These are phyloP conservation scores for Diospyros lotus DNA, from an alignment of 148 eudicot genomes.

Conservation along the genomic window DNA sequence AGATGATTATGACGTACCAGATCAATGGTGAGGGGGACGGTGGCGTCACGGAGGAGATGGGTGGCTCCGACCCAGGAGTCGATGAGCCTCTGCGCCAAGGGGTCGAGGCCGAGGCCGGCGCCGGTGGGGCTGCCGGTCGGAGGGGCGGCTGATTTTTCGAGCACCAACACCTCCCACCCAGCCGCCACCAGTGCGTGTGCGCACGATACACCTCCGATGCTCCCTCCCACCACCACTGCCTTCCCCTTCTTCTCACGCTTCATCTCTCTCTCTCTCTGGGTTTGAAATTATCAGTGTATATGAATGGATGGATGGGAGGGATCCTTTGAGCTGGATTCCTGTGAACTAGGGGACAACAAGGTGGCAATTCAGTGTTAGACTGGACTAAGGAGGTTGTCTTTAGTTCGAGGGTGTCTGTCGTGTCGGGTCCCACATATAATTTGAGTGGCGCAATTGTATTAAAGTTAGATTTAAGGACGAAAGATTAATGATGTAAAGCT, in stretches of 20 bases:
- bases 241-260: constrained; percentile 20
- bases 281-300: too few species aligned
- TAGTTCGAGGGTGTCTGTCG: too few species aligned
- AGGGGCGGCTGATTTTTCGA: constrained; percentile 58
- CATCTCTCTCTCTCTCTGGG: constrained; percentile 3
- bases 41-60: constrained; percentile 26
- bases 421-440: too few species aligned
- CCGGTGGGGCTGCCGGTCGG: constrained; percentile 70
- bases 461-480: too few species aligned
- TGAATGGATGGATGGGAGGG: too few species aligned
- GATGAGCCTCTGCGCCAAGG: constrained; percentile 39
- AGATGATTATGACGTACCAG: constrained; percentile 25
- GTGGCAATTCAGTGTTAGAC: too few species aligned
- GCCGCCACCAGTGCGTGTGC: constrained; percentile 63
- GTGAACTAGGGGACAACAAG: too few species aligned
- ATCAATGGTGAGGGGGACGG: constrained; percentile 57
- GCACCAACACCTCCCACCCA: constrained; percentile 72
- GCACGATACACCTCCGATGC: constrained; percentile 65
- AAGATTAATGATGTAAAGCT: too few species aligned
- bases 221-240: constrained; percentile 84
- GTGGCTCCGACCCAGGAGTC: constrained; percentile 43
- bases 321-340: too few species aligned
- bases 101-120: constrained; percentile 77
- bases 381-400: too few species aligned
- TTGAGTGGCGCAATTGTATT: too few species aligned